A percentile compares a stretch with the other conserved stretches of the same genome.
These are phyloP conservation scores for Arabidopsis lyrata DNA, from an alignment of 441 rosid species.

Conservation along the genomic window DNA sequence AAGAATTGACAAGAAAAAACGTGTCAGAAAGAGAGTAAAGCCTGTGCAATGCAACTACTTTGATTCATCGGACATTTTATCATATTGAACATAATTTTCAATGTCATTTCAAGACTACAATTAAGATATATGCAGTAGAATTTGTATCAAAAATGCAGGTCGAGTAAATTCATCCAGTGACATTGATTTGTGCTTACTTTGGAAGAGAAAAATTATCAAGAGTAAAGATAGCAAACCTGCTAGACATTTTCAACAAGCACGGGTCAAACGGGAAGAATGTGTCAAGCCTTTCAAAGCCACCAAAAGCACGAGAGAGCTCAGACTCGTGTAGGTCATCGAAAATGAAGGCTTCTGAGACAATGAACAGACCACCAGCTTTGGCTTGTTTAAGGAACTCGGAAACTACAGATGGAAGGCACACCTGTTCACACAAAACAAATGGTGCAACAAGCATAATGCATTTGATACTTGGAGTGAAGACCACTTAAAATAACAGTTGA, in stretches of 20 bases:
- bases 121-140: neutral
- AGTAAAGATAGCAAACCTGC: conserved; percentile 54
- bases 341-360: conserved; percentile 55
- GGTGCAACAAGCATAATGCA: conserved; percentile 26
- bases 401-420: conserved; percentile 81
- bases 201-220: neutral
- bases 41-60: neutral
- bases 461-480: neutral
- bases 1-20: conserved; percentile 6
- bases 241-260: conserved; percentile 66
- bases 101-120: neutral
- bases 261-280: conserved; percentile 93
- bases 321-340: conserved; percentile 64
- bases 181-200: neutral
- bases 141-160: neutral
- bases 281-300: conserved; percentile 86
- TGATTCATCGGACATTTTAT: neutral
- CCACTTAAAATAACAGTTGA: conserved; percentile 4
- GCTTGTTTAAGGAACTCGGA: conserved; percentile 86
- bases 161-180: neutral
- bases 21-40: neutral
- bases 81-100: neutral
- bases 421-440: conserved; percentile 49
- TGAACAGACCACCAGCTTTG: conserved; percentile 70
- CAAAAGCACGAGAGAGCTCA: conserved; percentile 71